Conservation (phyloP, 306 rosid genomes). For the Acacia acuminata region DNA sequence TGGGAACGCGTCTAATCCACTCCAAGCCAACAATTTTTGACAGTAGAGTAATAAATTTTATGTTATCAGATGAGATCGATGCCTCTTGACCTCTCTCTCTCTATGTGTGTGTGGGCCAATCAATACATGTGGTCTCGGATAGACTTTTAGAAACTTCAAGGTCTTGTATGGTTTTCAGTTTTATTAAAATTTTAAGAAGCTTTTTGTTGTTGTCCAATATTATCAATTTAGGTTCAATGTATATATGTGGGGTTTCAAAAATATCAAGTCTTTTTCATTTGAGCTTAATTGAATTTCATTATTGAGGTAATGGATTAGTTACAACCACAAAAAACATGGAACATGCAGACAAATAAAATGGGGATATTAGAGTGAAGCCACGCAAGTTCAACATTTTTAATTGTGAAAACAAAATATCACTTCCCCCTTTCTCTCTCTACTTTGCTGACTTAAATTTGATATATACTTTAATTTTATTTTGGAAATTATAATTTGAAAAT, state of each 20-base stretch:
- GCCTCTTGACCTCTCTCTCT: too few species aligned
- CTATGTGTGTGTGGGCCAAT: background rate
- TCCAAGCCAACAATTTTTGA: conserved; percentile 13
- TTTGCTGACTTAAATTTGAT: conserved; percentile 22
- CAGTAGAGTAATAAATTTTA: background rate
- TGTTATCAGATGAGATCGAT: background rate
- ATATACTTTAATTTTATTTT: background rate
- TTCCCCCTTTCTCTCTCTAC: conserved; percentile 26
- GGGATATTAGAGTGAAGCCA: background rate
- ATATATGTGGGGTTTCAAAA: background rate
- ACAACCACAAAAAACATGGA: background rate
- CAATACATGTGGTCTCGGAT: conserved; percentile 34
- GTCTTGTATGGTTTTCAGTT: background rate
- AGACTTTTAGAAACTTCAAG: background rate
- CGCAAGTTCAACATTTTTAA: background rate
- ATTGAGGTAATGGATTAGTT: conserved; percentile 17
- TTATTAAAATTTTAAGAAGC: background rate
- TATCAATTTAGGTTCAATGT: background rate
- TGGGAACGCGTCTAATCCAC: background rate
- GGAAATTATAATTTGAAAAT: conserved; percentile 15
- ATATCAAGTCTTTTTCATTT: background rate
- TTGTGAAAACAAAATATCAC: conserved; percentile 36
- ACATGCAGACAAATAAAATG: background rate
- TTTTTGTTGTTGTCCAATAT: background rate
- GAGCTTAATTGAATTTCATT: background rate